These are phyloP conservation scores for Penicillium sp. DNA, from an alignment of 2,329 filamentous ascomycete genomes.

Conservation along the genomic window DNA sequence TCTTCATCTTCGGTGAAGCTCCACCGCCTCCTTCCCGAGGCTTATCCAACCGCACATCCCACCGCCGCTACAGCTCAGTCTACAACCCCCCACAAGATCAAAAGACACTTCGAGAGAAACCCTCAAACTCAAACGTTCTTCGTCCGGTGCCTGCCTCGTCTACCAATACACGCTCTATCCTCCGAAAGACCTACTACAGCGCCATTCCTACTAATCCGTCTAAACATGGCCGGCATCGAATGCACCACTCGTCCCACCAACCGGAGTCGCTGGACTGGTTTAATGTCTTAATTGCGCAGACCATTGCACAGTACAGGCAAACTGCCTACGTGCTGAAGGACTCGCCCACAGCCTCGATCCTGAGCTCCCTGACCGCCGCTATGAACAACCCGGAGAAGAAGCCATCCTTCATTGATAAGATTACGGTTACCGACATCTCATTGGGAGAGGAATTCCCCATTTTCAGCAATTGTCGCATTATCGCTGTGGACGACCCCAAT, in stretches of 20 bases:
- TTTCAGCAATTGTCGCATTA: slow-evolving; percentile 96
- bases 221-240: slow-evolving; percentile 44
- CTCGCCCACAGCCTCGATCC: slow-evolving; percentile 58
- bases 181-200: slow-evolving; percentile 97
- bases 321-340: slow-evolving; percentile 86
- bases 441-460: slow-evolving; percentile 97
- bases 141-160: slow-evolving; percentile 74
- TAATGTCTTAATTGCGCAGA: slow-evolving; percentile 94
- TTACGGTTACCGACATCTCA: slow-evolving; percentile 88
- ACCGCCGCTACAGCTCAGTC: slow-evolving; percentile 71
- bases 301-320: slow-evolving; percentile 89
- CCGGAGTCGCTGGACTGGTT: slow-evolving; percentile 98
- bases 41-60: slow-evolving; percentile 71
- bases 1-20: slow-evolving; percentile 98
- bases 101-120: slow-evolving; percentile 47
- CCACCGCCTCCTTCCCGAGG: slow-evolving; percentile 80
- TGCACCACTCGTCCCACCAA: slow-evolving; percentile 73
- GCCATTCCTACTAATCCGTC: slow-evolving; percentile 42
- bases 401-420: slow-evolving; percentile 90
- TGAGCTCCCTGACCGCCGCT: slow-evolving; percentile 78
- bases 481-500: slow-evolving; percentile 66
- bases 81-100: slow-evolving; percentile 43
- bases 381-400: slow-evolving; percentile 85
- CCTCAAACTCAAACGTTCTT: slow-evolving; percentile 66
- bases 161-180: slow-evolving; percentile 76